phyloP scores from a whole-genome alignment of 768 basidiomycete genomes.

The Lyophyllum decastes region DNA sequence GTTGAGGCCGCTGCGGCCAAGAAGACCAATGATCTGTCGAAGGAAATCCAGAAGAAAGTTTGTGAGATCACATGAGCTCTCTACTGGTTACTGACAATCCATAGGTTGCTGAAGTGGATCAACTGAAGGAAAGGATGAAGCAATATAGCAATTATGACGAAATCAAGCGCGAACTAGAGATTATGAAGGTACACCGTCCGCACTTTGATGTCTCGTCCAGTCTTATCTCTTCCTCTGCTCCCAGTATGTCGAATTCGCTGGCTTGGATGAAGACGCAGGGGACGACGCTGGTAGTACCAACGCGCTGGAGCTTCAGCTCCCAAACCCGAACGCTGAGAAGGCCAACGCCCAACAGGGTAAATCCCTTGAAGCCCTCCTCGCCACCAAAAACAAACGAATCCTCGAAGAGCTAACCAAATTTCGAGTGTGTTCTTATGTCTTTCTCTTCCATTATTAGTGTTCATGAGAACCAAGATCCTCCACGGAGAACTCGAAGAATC shows the following conservation, averaged over 20 bases:
- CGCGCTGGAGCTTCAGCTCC: conserved; percentile 67
- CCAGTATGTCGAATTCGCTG: conserved; percentile 95
- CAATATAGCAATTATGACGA: conserved; percentile 91
- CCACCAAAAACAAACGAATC: conserved; percentile 91
- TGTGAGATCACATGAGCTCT: background rate
- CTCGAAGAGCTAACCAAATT: conserved; percentile 92
- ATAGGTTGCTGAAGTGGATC: conserved; percentile 66
- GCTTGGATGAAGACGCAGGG: conserved; percentile 76
- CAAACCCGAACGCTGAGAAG: conserved; percentile 88
- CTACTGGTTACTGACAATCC: background rate
- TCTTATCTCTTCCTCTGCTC: background rate
- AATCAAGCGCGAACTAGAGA: conserved; percentile 95
- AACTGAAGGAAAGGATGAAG: conserved; percentile 66
- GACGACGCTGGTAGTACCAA: conserved; percentile 48
- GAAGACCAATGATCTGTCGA: conserved; percentile 58
- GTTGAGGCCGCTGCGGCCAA: conserved; percentile 49
- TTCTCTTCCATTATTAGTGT: background rate
- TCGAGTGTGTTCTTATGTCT: conserved; percentile 49
- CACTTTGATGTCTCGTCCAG: background rate
- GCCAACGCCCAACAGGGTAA: conserved; percentile 74
- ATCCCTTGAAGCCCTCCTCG: conserved; percentile 88
- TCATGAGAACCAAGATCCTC: conserved; percentile 56
- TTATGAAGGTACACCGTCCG: conserved; percentile 82
- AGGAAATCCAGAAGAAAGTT: conserved; percentile 61
- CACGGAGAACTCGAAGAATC: conserved; percentile 80